Percentiles rank a stretch among this genome's conserved stretches.
These are phyloP conservation scores for Mucor circinelloides DNA, from an alignment of 371 early-diverging fungal genomes.

Conservation along the genomic window DNA sequence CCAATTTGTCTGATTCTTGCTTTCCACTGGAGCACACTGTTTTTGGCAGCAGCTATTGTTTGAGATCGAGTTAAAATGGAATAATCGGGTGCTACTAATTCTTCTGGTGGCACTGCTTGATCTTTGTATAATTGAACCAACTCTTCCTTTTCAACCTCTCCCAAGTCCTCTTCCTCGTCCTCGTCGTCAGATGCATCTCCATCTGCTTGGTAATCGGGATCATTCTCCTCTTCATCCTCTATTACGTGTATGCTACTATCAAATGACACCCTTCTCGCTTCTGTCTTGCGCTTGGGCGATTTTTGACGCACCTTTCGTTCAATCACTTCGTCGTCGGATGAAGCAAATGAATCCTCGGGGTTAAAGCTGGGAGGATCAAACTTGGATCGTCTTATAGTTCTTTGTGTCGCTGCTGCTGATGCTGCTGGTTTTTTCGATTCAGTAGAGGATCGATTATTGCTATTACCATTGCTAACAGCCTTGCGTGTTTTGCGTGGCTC, in stretches of 20 bases:
- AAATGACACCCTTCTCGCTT: background rate
- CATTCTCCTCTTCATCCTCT: constrained; percentile 6
- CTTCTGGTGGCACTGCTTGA: constrained; percentile 11
- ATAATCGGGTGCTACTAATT: background rate
- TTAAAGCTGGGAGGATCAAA: constrained; percentile 8
- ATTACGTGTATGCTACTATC: background rate
- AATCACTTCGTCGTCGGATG: constrained; percentile 2
- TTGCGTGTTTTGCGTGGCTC: background rate
- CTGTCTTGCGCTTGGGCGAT: background rate
- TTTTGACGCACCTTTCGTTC: background rate
- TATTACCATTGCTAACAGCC: background rate
- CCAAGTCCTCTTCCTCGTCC: constrained; percentile 18
- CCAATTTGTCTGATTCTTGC: background rate
- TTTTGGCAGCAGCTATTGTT: background rate
- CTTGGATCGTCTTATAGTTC: background rate
- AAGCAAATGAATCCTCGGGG: constrained; percentile 21
- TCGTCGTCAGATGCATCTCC: constrained; percentile 5
- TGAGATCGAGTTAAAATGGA: constrained; percentile 6
- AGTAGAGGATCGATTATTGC: no score
- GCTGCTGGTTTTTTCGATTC: background rate
- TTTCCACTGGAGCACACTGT: constrained; percentile 5
- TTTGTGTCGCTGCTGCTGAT: background rate
- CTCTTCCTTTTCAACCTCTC: constrained; percentile 10
- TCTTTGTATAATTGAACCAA: constrained; percentile 13
- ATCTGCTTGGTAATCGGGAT: constrained; percentile 9